phyloP scores from a whole-genome alignment of 768 basidiomycete genomes.

The Agrocybe pediades region DNA sequence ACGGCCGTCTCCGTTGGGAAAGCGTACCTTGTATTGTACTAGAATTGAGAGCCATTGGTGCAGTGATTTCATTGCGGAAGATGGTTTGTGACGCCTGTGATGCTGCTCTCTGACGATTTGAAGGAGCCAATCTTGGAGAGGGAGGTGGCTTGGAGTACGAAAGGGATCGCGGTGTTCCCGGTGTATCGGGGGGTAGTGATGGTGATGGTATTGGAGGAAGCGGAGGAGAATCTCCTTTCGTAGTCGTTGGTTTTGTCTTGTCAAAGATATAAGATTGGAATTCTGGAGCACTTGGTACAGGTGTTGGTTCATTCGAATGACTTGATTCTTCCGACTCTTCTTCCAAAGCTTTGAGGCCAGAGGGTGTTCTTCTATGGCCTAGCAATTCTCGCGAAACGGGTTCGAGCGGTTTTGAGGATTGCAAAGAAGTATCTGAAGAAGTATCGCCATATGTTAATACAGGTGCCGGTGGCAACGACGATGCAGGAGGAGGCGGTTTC shows the following conservation, averaged over 20 bases:
- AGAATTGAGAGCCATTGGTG: constrained; percentile 46
- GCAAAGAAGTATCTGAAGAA: constrained; percentile 27
- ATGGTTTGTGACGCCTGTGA: constrained; percentile 51
- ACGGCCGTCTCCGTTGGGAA: constrained; percentile 64
- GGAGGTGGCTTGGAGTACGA: constrained; percentile 39
- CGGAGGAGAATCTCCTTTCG: constrained; percentile 60
- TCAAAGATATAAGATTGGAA: too few relatives aligned
- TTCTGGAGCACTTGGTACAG: constrained; percentile 27
- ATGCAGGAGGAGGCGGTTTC: constrained; percentile 63
- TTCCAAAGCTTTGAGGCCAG: constrained; percentile 60
- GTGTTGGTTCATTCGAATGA: constrained; percentile 18
- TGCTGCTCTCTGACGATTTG: constrained; percentile 55
- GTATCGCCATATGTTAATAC: constrained; percentile 26
- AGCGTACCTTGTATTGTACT: constrained; percentile 67
- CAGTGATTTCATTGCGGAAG: constrained; percentile 39
- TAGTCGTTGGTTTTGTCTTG: constrained; percentile 42
- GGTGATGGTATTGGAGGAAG: constrained; percentile 67
- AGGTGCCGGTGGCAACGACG: constrained; percentile 63
- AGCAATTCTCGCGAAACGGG: constrained; percentile 31
- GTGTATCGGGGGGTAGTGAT: constrained; percentile 25
- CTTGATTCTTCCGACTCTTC: constrained; percentile 55
- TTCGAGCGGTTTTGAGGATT: constrained; percentile 27
- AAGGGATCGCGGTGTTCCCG: constrained; percentile 33
- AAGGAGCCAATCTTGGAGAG: constrained; percentile 51
- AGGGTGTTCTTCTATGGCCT: constrained; percentile 43